Evolutionary conservation across 1,284 basidiomycete genomes (phyloP).

Genomic region (Coniferiporia sulphurascens): DNA sequence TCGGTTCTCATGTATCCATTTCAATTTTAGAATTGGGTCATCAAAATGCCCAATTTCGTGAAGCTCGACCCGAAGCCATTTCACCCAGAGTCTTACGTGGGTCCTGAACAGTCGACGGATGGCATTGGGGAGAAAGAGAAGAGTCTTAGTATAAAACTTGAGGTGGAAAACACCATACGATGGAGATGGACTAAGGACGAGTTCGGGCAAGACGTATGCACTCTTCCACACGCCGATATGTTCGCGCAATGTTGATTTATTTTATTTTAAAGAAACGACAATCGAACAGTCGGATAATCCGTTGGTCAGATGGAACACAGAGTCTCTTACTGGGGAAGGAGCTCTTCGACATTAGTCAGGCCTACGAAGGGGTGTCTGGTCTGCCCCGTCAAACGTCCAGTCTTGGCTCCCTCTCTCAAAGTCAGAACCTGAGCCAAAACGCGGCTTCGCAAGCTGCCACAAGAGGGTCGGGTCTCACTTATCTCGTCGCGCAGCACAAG

Average conservation of each 20-base stretch:
- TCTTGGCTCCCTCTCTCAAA: slow-evolving; percentile 26
- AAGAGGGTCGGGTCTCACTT: slow-evolving; percentile 67
- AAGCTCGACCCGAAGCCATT: slow-evolving; percentile 80
- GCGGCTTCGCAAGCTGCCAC: slow-evolving; percentile 15
- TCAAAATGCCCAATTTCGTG: slow-evolving; percentile 80
- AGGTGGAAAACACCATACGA: slow-evolving; percentile 85
- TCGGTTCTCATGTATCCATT: neutral
- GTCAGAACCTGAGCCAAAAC: slow-evolving; percentile 30
- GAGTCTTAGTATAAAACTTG: slow-evolving; percentile 77
- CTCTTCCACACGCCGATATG: slow-evolving; percentile 3
- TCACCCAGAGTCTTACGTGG: slow-evolving; percentile 74
- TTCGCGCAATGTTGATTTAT: slow-evolving; percentile 4
- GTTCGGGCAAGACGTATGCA: slow-evolving; percentile 62
- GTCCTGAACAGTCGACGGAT: slow-evolving; percentile 59
- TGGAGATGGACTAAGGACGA: slow-evolving; percentile 83
- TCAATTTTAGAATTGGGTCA: slow-evolving; percentile 64
- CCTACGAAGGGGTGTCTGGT: slow-evolving; percentile 65
- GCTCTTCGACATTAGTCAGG: slow-evolving; percentile 81
- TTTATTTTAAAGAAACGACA: slow-evolving; percentile 53
- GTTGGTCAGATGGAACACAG: slow-evolving; percentile 88
- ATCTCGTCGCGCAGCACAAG: slow-evolving; percentile 88
- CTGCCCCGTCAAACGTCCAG: slow-evolving; percentile 51
- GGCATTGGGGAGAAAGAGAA: slow-evolving; percentile 59
- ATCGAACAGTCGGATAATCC: slow-evolving; percentile 83
- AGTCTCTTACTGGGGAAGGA: slow-evolving; percentile 88